Evolutionary conservation across 345 rosid species (phyloP).

Genomic region (Brassica nigra): DNA sequence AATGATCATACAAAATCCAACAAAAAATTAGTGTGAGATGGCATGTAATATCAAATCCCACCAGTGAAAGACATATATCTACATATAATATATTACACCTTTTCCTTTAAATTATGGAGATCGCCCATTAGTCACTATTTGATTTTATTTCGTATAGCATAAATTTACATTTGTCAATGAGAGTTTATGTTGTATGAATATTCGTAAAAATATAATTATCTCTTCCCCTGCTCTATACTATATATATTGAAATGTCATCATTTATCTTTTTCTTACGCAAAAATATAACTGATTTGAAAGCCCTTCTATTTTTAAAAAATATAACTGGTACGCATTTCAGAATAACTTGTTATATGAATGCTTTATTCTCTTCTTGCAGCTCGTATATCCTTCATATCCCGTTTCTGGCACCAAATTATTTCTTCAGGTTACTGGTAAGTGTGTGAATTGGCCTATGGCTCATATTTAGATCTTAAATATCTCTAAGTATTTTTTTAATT

Average conservation of each 20-base stretch:
- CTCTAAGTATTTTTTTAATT: too few relatives aligned
- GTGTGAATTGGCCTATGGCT: too few relatives aligned
- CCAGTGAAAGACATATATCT: constrained; percentile 4
- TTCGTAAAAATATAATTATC: too few relatives aligned
- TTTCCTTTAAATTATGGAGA: neutral
- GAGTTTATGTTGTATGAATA: neutral
- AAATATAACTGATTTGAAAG: neutral
- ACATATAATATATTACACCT: neutral
- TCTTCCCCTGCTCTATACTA: neutral
- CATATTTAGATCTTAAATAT: too few relatives aligned
- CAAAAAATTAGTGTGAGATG: constrained; percentile 2
- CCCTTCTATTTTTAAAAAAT: neutral
- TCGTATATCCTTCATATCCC: too few relatives aligned
- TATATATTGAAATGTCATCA: neutral
- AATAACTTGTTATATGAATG: neutral
- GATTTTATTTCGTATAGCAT: neutral
- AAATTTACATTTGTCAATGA: neutral
- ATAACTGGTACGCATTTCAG: neutral
- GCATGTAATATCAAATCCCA: constrained; percentile 23
- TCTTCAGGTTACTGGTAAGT: too few relatives aligned
- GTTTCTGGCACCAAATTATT: too few relatives aligned
- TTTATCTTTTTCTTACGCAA: neutral
- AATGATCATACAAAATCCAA: constrained; percentile 13
- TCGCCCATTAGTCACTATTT: neutral
- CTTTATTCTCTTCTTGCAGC: too few relatives aligned